phyloP scores from a whole-genome alignment of 352 stramenopile genomes.

The Phytophthora idaei region DNA sequence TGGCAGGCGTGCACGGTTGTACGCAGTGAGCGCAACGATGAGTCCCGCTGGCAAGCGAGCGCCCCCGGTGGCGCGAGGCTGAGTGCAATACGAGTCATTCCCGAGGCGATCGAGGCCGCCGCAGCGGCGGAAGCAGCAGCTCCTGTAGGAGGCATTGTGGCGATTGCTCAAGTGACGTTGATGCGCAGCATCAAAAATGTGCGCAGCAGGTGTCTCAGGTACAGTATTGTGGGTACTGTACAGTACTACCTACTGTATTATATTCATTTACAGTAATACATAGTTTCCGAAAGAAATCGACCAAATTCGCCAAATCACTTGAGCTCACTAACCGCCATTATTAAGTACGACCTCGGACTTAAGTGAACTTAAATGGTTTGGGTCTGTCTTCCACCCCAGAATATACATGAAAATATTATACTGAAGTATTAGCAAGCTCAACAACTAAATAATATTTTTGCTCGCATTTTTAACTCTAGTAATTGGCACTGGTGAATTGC shows the following conservation, averaged over 20 bases:
- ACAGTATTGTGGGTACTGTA: too few species aligned
- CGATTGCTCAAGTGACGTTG: neutral
- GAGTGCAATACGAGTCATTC: slow-evolving; percentile 8
- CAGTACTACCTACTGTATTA: too few species aligned
- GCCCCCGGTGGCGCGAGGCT: slow-evolving; percentile 45
- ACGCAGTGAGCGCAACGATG: slow-evolving; percentile 54
- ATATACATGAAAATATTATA: too few species aligned
- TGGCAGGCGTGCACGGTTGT: slow-evolving; percentile 52
- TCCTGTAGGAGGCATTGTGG: slow-evolving; percentile 26
- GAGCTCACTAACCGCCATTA: too few species aligned
- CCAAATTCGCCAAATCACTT: too few species aligned
- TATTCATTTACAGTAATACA: too few species aligned
- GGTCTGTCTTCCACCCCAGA: too few species aligned
- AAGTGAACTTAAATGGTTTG: too few species aligned
- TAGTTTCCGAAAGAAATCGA: too few species aligned
- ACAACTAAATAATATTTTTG: too few species aligned
- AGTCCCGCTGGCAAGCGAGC: slow-evolving; percentile 73
- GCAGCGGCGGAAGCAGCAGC: slow-evolving; percentile 28
- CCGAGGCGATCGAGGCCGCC: slow-evolving; percentile 12
- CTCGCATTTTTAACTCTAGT: neutral
- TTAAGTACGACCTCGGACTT: too few species aligned
- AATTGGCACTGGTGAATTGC: neutral
- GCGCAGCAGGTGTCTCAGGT: slow-evolving; percentile 15
- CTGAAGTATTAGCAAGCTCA: too few species aligned
- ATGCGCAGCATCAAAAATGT: neutral